Percentiles rank a stretch among this genome's conserved stretches.
phyloP scores from a whole-genome alignment of 1,139 yeast species.

The Citeromyces siamensis region DNA sequence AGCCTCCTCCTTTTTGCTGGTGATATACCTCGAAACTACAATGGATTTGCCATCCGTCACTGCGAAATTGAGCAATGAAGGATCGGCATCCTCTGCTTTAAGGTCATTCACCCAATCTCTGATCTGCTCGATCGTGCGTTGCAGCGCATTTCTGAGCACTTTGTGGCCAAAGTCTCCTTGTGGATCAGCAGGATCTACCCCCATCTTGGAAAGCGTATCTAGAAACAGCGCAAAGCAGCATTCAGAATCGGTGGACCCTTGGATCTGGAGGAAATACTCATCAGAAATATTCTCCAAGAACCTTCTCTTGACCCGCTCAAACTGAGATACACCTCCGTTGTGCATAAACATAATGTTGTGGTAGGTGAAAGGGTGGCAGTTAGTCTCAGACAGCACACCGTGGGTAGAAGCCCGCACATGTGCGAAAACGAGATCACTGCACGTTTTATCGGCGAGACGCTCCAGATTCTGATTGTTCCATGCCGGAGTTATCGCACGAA shows the following conservation, averaged over 20 bases:
- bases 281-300: slow-evolving; percentile 67
- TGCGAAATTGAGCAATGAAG: slow-evolving; percentile 84
- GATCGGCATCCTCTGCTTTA: slow-evolving; percentile 39
- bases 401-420: slow-evolving; percentile 96
- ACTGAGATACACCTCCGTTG: slow-evolving; percentile 81
- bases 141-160: slow-evolving; percentile 53
- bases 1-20: slow-evolving; percentile 87
- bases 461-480: slow-evolving; percentile 94
- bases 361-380: slow-evolving; percentile 89
- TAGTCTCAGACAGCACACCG: slow-evolving; percentile 86
- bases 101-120: slow-evolving; percentile 57
- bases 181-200: slow-evolving; percentile 48
- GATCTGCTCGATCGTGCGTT: slow-evolving; percentile 60
- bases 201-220: slow-evolving; percentile 65
- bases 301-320: slow-evolving; percentile 58
- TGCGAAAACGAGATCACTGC: slow-evolving; percentile 76
- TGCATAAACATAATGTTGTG: slow-evolving; percentile 94
- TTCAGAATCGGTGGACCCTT: slow-evolving; percentile 94
- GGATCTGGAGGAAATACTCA: slow-evolving; percentile 65
- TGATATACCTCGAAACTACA: slow-evolving; percentile 79
- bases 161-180: slow-evolving; percentile 41
- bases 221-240: slow-evolving; percentile 86
- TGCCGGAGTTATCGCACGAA: slow-evolving; percentile 93
- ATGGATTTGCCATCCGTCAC: slow-evolving; percentile 90
- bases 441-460: slow-evolving; percentile 76